Percentiles rank a stretch among this genome's conserved stretches.
These are phyloP conservation scores for Rhizodiscina lignyota DNA, from an alignment of 495 filamentous ascomycete genomes.

Conservation along the genomic window DNA sequence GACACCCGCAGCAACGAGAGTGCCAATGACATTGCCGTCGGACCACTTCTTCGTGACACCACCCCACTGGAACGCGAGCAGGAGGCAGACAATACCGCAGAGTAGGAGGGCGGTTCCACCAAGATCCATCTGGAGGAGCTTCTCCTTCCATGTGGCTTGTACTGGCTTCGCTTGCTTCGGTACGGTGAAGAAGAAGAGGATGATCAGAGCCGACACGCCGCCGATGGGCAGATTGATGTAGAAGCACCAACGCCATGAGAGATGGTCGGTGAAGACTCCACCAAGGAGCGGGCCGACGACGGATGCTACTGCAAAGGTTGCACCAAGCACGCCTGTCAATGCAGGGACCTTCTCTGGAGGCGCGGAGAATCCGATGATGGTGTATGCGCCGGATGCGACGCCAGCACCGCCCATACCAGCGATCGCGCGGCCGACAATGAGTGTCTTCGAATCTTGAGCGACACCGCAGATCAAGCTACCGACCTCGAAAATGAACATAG, in stretches of 20 bases:
- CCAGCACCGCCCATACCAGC: slow-evolving; percentile 5
- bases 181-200: slow-evolving; percentile 24
- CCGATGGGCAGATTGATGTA: slow-evolving; percentile 39
- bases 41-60: slow-evolving; percentile 14
- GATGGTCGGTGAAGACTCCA: slow-evolving; percentile 27
- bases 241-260: slow-evolving; percentile 27
- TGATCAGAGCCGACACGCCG: slow-evolving; percentile 19
- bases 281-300: slow-evolving; percentile 32
- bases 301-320: slow-evolving; percentile 22
- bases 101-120: slow-evolving; percentile 11
- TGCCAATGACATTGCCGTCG: slow-evolving; percentile 25
- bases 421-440: slow-evolving; percentile 8
- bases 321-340: slow-evolving; percentile 25
- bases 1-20: slow-evolving; percentile 23
- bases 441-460: slow-evolving; percentile 2
- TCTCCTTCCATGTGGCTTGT: slow-evolving; percentile 16
- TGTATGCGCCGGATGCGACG: slow-evolving; percentile 9
- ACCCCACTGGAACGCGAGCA: slow-evolving; percentile 17
- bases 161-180: slow-evolving; percentile 17
- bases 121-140: slow-evolving; percentile 16
- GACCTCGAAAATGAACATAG: slow-evolving; percentile 17
- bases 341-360: slow-evolving; percentile 21
- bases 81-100: slow-evolving; percentile 7
- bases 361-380: slow-evolving; percentile 17
- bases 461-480: slow-evolving; percentile 15